Percentiles rank a stretch among this genome's conserved stretches.
phyloP scores from a whole-genome alignment of 2,329 filamentous ascomycete species.

The Aspergillus felis region DNA sequence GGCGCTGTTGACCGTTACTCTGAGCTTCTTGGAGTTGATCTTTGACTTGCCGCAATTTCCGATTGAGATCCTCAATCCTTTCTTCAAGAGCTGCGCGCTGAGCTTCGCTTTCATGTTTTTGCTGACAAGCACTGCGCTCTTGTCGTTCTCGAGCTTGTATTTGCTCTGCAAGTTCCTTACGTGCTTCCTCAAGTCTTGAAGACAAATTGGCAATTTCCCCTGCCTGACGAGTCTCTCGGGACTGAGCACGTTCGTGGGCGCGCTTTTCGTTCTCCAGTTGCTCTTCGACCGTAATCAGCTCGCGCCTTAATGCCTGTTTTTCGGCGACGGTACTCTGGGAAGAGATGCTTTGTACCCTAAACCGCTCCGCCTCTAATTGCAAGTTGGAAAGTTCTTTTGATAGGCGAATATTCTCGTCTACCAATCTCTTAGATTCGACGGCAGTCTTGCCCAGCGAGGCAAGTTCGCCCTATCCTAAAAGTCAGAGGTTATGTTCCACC shows the following conservation, averaged over 20 bases:
- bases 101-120: slow-evolving; percentile 57
- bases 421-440: slow-evolving; percentile 65
- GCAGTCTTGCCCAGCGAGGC: slow-evolving; percentile 63
- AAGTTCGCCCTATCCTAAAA: slow-evolving; percentile 60
- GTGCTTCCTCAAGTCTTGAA: slow-evolving; percentile 45
- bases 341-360: slow-evolving; percentile 54
- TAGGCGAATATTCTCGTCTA: slow-evolving; percentile 62
- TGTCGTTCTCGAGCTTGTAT: slow-evolving; percentile 44
- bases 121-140: slow-evolving; percentile 53
- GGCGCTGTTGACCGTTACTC: slow-evolving; percentile 43
- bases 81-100: slow-evolving; percentile 65
- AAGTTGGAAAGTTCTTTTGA: slow-evolving; percentile 56
- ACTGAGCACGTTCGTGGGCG: slow-evolving; percentile 57
- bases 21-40: slow-evolving; percentile 68
- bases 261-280: slow-evolving; percentile 79
- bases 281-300: slow-evolving; percentile 71
- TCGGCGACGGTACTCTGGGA: slow-evolving; percentile 70
- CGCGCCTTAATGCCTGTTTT: slow-evolving; percentile 74
- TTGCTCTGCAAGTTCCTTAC: slow-evolving; percentile 49
- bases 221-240: slow-evolving; percentile 30
- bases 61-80: slow-evolving; percentile 65
- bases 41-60: slow-evolving; percentile 66
- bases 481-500: slow-evolving; percentile 15
- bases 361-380: slow-evolving; percentile 60
- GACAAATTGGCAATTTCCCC: slow-evolving; percentile 40